Percentiles rank a stretch among this genome's conserved stretches.
Evolutionary conservation across 495 filamentous ascomycete genomes (phyloP).

Genomic region (Oidiodendron maius): DNA sequence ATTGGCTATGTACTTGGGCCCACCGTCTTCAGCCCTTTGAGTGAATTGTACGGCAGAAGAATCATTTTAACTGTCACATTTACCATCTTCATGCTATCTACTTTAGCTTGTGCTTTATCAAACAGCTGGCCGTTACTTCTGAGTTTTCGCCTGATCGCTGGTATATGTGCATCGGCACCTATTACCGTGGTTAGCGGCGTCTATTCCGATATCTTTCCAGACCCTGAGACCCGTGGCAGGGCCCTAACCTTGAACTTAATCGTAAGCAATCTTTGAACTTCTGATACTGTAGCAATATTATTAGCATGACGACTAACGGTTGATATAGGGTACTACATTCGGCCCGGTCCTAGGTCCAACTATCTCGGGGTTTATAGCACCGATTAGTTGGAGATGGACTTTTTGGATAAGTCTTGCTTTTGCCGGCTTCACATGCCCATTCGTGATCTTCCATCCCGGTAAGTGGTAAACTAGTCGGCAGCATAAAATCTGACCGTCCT

Average conservation of each 20-base stretch:
- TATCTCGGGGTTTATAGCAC: not conserved
- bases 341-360: not conserved
- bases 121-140: constrained; percentile 61
- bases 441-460: not conserved
- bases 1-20: constrained; percentile 59
- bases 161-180: constrained; percentile 56
- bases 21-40: constrained; percentile 58
- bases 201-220: constrained; percentile 63
- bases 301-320: not conserved
- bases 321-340: not conserved
- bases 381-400: not conserved
- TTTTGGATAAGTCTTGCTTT: not conserved
- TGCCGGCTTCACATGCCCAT: not conserved
- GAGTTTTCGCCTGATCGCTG: constrained; percentile 58
- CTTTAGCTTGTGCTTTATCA: constrained; percentile 41
- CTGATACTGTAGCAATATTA: not conserved
- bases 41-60: constrained; percentile 61
- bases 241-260: not conserved
- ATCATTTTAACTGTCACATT: constrained; percentile 4
- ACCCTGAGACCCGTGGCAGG: constrained; percentile 1
- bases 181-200: constrained; percentile 66
- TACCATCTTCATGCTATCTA: not conserved
- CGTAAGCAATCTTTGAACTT: not conserved
- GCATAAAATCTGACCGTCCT: too few species aligned
- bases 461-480: too few species aligned